Evolutionary conservation across 2,329 filamentous ascomycete genomes (phyloP).

Genomic region (Monosporascus sp.): DNA sequence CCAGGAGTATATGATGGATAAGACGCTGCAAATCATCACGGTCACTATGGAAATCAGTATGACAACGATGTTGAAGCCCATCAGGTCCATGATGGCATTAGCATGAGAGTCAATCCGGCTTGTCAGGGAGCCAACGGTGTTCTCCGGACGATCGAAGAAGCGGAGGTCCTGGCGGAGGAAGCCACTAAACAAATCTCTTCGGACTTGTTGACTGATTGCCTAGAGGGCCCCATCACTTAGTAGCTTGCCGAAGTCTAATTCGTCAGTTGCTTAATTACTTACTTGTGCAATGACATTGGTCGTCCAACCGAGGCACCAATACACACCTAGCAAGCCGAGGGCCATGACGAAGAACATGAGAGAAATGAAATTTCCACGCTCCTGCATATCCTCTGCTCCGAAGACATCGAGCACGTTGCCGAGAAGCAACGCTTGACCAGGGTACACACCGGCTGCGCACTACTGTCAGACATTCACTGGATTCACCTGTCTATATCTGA

Average conservation of each 20-base stretch:
- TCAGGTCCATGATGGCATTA: conserved; percentile 39
- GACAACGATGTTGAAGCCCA: conserved; percentile 36
- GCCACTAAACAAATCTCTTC: conserved; percentile 24
- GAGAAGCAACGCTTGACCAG: conserved; percentile 41
- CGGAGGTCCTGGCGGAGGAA: conserved; percentile 36
- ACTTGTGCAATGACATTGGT: conserved; percentile 24
- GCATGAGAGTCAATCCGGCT: conserved; percentile 26
- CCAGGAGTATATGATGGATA: conserved; percentile 38
- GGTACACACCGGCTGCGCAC: conserved; percentile 34
- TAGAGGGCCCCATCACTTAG: conserved; percentile 24
- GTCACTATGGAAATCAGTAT: conserved; percentile 36
- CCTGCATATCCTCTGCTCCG: conserved; percentile 23
- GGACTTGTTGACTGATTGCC: conserved; percentile 26
- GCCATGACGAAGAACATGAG: conserved; percentile 40
- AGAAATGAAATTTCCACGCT: conserved; percentile 34
- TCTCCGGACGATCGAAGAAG: conserved; percentile 29
- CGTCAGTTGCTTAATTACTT: conserved; percentile 27
- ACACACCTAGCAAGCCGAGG: conserved; percentile 27
- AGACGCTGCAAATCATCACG: conserved; percentile 31
- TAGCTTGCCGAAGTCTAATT: background rate
- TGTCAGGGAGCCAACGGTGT: conserved; percentile 28
- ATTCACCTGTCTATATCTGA: background rate
- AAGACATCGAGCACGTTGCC: conserved; percentile 32
- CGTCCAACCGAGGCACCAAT: conserved; percentile 30
- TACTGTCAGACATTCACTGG: background rate